Base-by-base conservation (phyloP, 208 protist genomes). In the Tetramitus jugosus region DNA sequence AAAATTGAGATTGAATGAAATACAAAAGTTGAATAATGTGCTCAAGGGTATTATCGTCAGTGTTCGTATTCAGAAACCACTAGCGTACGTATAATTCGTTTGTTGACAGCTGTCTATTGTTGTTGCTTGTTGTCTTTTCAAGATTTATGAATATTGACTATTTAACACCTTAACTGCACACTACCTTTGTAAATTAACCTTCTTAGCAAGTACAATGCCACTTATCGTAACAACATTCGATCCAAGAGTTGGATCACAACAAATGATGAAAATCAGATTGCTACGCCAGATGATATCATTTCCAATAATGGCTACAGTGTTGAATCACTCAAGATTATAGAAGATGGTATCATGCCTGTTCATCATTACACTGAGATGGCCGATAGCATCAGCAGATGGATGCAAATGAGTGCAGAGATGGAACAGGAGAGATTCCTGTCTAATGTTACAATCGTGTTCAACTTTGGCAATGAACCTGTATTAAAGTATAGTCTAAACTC, bases 361-460 rank as follows among this genome's bases (percentile, higher is more conserved):
- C n/a, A n/a, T n/a, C n/a, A n/a, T n/a, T 20, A 29, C 20, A 37
- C 43, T 4, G 62, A 69, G 26, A 43, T 43, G 14, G 20, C 4
- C 4, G 56, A 29, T 7, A 35, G 10, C 29, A 33, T 35, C 14
- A 62, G 29, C 29, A 33, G 26, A 35, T 7, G 4, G 17, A 62
- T 29, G 20, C 23, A 17, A 42, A 42, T 33, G 43, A 23, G 35
- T 71, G 65, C 7, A 35, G n/a, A n/a, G n/a, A n/a, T 71, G 3
- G 65, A 71, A 49, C 65, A 71, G 49, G 39, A 71, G 3, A 23
- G 65, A 49, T 71, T 71, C 31, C 33, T 71, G 29, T 49, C 65
- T 8, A 71, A 71, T 71, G 65, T 71, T 71, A 71, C 39, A 33
- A 49, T 71, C 35, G 65, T 71, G 26, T 71, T 71, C 35, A 29